Conservation (phyloP, 495 filamentous ascomycete species). For the Monascus purpureus region DNA sequence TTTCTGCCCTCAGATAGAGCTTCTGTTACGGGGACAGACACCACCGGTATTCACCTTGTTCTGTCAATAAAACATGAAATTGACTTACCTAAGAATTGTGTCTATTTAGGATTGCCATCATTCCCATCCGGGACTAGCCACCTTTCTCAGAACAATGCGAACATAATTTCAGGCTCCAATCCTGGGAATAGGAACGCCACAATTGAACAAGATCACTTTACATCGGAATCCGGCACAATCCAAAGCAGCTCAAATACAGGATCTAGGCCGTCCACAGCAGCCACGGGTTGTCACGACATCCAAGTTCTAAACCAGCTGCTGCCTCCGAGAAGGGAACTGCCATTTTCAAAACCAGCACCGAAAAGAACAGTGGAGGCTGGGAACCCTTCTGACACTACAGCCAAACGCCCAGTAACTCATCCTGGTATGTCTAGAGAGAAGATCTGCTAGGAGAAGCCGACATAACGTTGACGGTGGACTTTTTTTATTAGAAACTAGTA, state of each 20-base stretch:
- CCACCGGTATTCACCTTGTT: too few species aligned
- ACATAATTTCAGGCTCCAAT: too few species aligned
- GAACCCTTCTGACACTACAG: not conserved
- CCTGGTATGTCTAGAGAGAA: not conserved
- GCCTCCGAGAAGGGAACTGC: slow-evolving; percentile 32
- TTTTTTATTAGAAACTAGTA: not conserved
- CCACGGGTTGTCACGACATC: slow-evolving; percentile 8
- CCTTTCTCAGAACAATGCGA: too few species aligned
- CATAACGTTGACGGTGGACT: not conserved
- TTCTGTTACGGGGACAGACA: too few species aligned
- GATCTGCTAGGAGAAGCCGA: not conserved
- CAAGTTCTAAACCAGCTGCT: slow-evolving; percentile 22
- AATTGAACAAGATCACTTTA: too few species aligned
- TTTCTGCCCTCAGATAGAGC: too few species aligned
- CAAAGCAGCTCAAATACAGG: not conserved
- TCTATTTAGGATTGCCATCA: too few species aligned
- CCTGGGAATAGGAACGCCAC: too few species aligned
- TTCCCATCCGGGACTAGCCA: too few species aligned
- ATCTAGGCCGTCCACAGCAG: slow-evolving; percentile 9
- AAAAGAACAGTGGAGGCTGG: slow-evolving; percentile 7
- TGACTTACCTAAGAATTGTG: too few species aligned
- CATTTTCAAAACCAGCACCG: slow-evolving; percentile 18
- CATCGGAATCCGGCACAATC: not conserved
- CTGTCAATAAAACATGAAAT: too few species aligned
- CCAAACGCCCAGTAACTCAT: not conserved